Base-by-base conservation (phyloP, 2,329 filamentous ascomycete species). In the Botryotinia globosa region DNA sequence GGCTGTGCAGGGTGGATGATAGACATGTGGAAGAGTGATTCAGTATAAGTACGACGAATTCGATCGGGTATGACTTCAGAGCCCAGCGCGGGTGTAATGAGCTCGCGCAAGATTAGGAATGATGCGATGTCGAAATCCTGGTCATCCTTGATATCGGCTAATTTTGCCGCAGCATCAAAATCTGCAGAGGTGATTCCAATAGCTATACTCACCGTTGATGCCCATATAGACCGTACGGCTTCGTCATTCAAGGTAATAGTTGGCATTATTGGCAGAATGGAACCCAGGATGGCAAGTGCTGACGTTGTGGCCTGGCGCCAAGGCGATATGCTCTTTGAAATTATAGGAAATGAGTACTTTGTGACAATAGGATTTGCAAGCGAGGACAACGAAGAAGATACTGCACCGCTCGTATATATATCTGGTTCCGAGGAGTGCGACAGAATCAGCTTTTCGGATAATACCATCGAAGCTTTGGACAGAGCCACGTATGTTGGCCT, bases 401-500 rank as follows among this genome's bases (percentile, higher is more conserved):
- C 85, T 1, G 93, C 89, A 1, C 89, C 89, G 62, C 89, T 90
- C 1, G 83, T 84, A 78, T 94, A 94, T 0, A 97, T 88, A 51
- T 92, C 89, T n/a, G 84, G 79, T 37, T 92, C 89, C 0, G 83
- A 81, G 0, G 89, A 86, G 75, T 93, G 89, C 25, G 84, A 82
- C 6, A 89, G 81, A 5, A 91, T 84, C 3, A 93, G 82, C 0
- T 82, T 83, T 75, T 92, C 86, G 2, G 97, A 82, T 63, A 94
- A 87, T 3, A 86, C 84, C 87, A 97, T 96, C 73, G 91, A 90
- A 32, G 89, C 88, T 81, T 96, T 97, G 1, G 94, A 94, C 79
- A 98, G 88, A 48, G 96, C 95, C 72, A 99, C 90, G 79, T 94
- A 98, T 0, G 94, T 97, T 10, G 93, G 92, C 72, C 89, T 89